A percentile compares a stretch with the other conserved stretches of the same genome.
Evolutionary conservation across 371 early-diverging fungal genomes (phyloP).

Genomic region (Circinella minor): DNA sequence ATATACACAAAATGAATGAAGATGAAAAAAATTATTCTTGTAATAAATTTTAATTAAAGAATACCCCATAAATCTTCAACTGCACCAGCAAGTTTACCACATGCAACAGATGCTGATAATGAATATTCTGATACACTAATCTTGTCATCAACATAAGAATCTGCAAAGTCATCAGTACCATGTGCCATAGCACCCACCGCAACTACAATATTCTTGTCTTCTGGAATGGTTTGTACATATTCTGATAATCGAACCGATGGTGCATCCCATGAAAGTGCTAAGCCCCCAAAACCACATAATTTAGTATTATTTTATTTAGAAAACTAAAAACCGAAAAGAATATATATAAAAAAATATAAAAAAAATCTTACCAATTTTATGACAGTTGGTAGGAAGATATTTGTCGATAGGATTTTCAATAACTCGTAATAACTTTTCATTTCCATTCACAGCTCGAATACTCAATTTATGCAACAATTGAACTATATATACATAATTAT

Average conservation of each 20-base stretch:
- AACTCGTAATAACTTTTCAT: conserved; percentile 93
- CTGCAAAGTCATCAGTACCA: conserved; percentile 94
- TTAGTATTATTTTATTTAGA: too few relatives aligned
- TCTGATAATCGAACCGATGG: conserved; percentile 83
- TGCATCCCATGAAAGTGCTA: conserved; percentile 92
- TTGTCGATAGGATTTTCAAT: conserved; percentile 96
- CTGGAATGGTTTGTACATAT: conserved; percentile 81
- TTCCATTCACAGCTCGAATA: conserved; percentile 90
- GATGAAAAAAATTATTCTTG: not conserved
- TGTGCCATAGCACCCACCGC: conserved; percentile 98
- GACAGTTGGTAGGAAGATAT: conserved; percentile 90
- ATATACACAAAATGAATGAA: too few relatives aligned
- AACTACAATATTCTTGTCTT: conserved; percentile 83
- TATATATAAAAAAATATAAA: too few relatives aligned
- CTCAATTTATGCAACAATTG: conserved; percentile 97
- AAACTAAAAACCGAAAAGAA: too few relatives aligned
- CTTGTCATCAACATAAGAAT: conserved; percentile 94
- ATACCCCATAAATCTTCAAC: conserved; percentile 90
- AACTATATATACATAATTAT: conserved; percentile 49
- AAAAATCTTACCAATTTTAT: conserved; percentile 74
- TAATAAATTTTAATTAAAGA: conserved; percentile 49
- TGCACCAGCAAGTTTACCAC: conserved; percentile 88
- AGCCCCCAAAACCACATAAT: not conserved
- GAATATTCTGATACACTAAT: conserved; percentile 95
- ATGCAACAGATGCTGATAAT: conserved; percentile 93